These are phyloP conservation scores for Pichia eremophila DNA, from an alignment of 805 yeast species.

Conservation along the genomic window DNA sequence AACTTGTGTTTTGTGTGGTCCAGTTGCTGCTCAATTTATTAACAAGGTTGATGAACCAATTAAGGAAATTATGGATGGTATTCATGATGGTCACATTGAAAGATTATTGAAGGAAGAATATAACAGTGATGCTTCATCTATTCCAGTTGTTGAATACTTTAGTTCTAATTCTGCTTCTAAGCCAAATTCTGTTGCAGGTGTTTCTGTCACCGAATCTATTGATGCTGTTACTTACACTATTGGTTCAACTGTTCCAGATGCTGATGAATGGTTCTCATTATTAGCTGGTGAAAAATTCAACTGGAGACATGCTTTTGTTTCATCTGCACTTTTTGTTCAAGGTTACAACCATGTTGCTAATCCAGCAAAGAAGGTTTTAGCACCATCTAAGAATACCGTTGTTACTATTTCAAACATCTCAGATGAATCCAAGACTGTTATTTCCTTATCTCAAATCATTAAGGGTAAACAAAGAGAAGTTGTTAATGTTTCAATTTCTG, in stretches of 20 bases:
- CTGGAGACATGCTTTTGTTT: slow-evolving; percentile 90
- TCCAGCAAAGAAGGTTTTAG: slow-evolving; percentile 71
- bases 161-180: slow-evolving; percentile 51
- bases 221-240: slow-evolving; percentile 30
- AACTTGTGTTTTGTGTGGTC: slow-evolving; percentile 98
- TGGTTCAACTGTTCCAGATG: slow-evolving; percentile 26
- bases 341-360: slow-evolving; percentile 70
- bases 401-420: slow-evolving; percentile 50
- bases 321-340: slow-evolving; percentile 75
- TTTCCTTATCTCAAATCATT: slow-evolving; percentile 60
- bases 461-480: slow-evolving; percentile 64
- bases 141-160: slow-evolving; percentile 87
- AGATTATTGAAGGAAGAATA: slow-evolving; percentile 62
- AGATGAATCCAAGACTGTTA: slow-evolving; percentile 43
- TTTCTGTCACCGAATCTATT: slow-evolving; percentile 25
- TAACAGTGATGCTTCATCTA: slow-evolving; percentile 54
- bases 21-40: slow-evolving; percentile 93
- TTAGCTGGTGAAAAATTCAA: slow-evolving; percentile 70
- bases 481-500: slow-evolving; percentile 48
- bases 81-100: slow-evolving; percentile 84
- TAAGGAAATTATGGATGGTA: slow-evolving; percentile 75
- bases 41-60: slow-evolving; percentile 86
- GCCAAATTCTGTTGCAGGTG: slow-evolving; percentile 30
- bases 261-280: slow-evolving; percentile 61
- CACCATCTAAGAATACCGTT: slow-evolving; percentile 55